Conservation (phyloP, 148 eudicot species). For the Limonium bicolor region DNA sequence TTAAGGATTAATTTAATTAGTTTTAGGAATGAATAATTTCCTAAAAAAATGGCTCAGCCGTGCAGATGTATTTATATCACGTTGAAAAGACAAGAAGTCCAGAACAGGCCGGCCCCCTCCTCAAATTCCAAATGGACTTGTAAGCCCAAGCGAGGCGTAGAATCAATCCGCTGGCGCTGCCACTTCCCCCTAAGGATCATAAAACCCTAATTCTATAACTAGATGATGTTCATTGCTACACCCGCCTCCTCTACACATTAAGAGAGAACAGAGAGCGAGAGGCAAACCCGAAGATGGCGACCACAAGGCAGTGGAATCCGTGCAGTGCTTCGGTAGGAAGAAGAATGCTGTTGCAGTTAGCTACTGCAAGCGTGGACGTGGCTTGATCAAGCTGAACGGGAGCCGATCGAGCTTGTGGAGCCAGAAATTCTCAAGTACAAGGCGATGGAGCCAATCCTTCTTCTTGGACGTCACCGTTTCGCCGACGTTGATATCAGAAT, state of each 20-base stretch:
- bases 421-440: constrained; percentile 8
- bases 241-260: not conserved
- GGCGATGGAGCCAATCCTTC: constrained; percentile 9
- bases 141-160: not conserved
- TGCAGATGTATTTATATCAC: no score
- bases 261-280: not conserved
- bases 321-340: constrained; percentile 12
- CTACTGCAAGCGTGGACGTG: constrained; percentile 7
- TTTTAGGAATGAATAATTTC: no score
- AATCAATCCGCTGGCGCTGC: no score
- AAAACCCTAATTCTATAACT: constrained; percentile 2
- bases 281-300: constrained; percentile 2
- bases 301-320: constrained; percentile 7
- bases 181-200: not conserved
- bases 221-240: not conserved
- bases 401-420: constrained; percentile 2
- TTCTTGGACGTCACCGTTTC: constrained; percentile 11
- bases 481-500: constrained; percentile 9
- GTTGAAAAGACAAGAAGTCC: no score
- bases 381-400: constrained; percentile 9
- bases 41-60: no score
- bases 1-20: no score
- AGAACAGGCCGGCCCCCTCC: not conserved
- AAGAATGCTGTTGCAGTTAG: constrained; percentile 8
- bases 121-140: not conserved